A percentile compares a stretch with the other conserved stretches of the same genome.
phyloP scores from a whole-genome alignment of 2,329 filamentous ascomycete genomes.

The Colletotrichum limetticola region DNA sequence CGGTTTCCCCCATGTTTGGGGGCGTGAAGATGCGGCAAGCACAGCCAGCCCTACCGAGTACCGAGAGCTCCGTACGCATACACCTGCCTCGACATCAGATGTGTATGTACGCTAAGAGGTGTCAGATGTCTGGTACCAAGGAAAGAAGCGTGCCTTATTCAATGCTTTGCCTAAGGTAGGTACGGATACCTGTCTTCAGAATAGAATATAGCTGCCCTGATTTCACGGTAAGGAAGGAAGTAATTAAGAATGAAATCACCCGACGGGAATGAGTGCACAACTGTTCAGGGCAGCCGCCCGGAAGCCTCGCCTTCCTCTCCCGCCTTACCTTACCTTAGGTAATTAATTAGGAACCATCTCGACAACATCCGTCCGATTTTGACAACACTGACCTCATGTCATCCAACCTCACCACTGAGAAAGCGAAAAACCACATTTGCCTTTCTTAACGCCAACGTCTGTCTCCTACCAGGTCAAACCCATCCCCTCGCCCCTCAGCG shows the following conservation, averaged over 20 bases:
- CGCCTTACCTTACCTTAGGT: not conserved
- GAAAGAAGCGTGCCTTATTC: too few relatives aligned
- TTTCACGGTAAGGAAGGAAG: not conserved
- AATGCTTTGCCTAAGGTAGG: too few relatives aligned
- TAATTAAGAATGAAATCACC: not conserved
- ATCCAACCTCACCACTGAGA: not conserved
- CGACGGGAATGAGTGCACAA: not conserved
- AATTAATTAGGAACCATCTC: too few relatives aligned
- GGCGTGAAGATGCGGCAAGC: slow-evolving; percentile 13
- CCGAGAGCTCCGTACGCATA: not conserved
- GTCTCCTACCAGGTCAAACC: not conserved
- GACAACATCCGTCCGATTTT: too few relatives aligned
- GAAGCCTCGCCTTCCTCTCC: not conserved
- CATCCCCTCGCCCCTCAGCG: not conserved
- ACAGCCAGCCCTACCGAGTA: not conserved
- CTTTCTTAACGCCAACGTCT: not conserved
- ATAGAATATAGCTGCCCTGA: not conserved
- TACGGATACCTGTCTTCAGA: too few relatives aligned
- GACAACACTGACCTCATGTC: not conserved
- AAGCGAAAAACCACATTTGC: not conserved
- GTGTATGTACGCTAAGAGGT: not conserved
- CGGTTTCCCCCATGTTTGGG: slow-evolving; percentile 23
- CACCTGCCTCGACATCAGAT: not conserved
- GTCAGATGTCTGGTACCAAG: not conserved
- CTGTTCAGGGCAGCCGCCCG: too few relatives aligned